Base-by-base conservation (phyloP, 1,139 yeast species). In the Meyerozyma carpophila region DNA sequence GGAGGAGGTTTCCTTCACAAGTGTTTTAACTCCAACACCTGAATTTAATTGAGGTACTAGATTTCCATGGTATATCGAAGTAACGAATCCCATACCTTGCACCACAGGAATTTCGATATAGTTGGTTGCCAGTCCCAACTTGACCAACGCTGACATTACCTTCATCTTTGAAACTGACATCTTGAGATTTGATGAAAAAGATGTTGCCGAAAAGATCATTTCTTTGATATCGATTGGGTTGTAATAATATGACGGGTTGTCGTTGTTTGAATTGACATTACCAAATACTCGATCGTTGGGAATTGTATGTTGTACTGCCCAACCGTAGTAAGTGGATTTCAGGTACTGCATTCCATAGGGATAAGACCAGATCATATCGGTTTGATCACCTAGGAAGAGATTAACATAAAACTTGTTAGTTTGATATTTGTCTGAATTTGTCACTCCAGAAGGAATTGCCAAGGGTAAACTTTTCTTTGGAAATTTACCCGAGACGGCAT, bases 361-460 rank as follows among this genome's bases (percentile, higher is more conserved):
- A 55, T 84, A 90, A 1, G 95, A 79, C 83, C 87, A 88, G 4
- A 83, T 77, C 53, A 70, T 84, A 43, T 77, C 65, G 9, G 77
- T 75, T 57, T 86, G 93, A 36, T 67, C 65, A 1, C 74, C 93
- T 21, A 90, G 74, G 47, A 88, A 65, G 58, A 89, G 66, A 62
- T 90, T 90, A 8, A 87, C 84, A 59, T 85, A 89, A 62, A 88
- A 90, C 59, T 89, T 88, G 66, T 90, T 90, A 16, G 97, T 89
- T 50, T 81, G 80, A 40, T 81, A 73, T 6, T 95, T 88, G 13
- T 63, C 72, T 44, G 64, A 59, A 50, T 68, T 69, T 46, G 65
- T 64, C 37, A 77, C 81, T 37, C 80, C 61, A 3, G 53, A 18
- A 77, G 90, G 63, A 68, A 63, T 37, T 61, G 63, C 41, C 73